These are phyloP conservation scores for Panaeolus papilionaceus DNA, from an alignment of 768 basidiomycete genomes.

Conservation along the genomic window DNA sequence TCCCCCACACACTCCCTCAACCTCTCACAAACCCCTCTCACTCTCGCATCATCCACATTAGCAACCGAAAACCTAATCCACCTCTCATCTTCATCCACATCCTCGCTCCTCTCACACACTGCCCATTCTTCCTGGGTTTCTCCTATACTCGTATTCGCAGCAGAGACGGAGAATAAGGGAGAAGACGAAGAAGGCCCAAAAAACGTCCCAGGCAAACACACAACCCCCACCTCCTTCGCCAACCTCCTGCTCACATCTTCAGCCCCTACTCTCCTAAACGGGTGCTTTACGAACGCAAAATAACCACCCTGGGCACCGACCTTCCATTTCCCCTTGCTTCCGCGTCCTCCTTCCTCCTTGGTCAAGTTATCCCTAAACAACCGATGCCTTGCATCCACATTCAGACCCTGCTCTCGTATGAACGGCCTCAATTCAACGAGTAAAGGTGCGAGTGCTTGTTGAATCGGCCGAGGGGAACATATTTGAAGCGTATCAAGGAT, in stretches of 20 bases:
- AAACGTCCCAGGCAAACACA: slow-evolving; percentile 70
- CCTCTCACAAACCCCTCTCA: slow-evolving; percentile 57
- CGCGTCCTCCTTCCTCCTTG: slow-evolving; percentile 30
- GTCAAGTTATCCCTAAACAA: slow-evolving; percentile 49
- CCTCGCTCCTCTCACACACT: slow-evolving; percentile 21
- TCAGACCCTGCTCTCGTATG: neutral
- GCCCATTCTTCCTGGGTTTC: slow-evolving; percentile 37
- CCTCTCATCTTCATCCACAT: slow-evolving; percentile 49
- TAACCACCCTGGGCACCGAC: slow-evolving; percentile 75
- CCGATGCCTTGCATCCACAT: slow-evolving; percentile 43
- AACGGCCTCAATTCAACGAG: neutral
- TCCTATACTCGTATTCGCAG: neutral
- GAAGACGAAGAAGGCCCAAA: slow-evolving; percentile 42
- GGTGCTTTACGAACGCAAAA: slow-evolving; percentile 79
- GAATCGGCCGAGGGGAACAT: slow-evolving; percentile 76
- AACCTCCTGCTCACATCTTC: slow-evolving; percentile 62
- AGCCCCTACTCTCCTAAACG: slow-evolving; percentile 54
- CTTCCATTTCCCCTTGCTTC: slow-evolving; percentile 47
- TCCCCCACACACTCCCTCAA: slow-evolving; percentile 40
- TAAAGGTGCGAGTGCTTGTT: slow-evolving; percentile 32
- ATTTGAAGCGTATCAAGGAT: slow-evolving; percentile 83
- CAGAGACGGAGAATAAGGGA: no score
- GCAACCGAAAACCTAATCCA: slow-evolving; percentile 86
- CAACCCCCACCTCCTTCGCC: slow-evolving; percentile 66
- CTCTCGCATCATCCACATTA: slow-evolving; percentile 73